Evolutionary conservation across 2,329 filamentous ascomycete genomes (phyloP).

Genomic region (Ophiostoma piceae): DNA sequence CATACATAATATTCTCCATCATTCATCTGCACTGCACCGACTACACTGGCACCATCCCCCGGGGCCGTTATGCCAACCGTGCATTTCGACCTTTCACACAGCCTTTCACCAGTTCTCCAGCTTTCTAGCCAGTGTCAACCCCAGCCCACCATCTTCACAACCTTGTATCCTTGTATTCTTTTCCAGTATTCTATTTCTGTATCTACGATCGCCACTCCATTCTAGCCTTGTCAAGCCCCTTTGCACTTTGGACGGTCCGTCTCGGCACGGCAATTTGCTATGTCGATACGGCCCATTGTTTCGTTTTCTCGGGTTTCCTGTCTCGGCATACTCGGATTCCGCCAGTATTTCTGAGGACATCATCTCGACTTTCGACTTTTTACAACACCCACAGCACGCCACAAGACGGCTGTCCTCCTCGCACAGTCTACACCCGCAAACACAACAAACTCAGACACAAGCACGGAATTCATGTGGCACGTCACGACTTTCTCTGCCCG

Average conservation of each 20-base stretch:
- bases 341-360: neutral
- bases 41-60: neutral
- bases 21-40: neutral
- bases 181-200: neutral
- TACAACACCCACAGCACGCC: neutral
- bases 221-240: neutral
- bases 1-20: neutral
- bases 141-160: neutral
- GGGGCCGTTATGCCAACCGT: neutral
- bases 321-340: neutral
- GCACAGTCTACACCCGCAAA: neutral
- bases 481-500: neutral
- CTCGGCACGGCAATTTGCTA: neutral
- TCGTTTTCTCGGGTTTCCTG: constrained; percentile 11
- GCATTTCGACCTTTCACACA: neutral
- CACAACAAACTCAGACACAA: neutral
- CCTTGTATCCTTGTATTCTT: neutral
- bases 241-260: neutral
- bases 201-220: neutral
- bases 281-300: neutral
- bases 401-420: constrained; percentile 3
- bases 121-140: no score
- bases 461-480: neutral
- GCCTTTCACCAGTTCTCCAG: neutral
- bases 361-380: neutral